These are phyloP conservation scores for Ceratocystis lukuohia DNA, from an alignment of 2,329 filamentous ascomycete species.

Conservation along the genomic window DNA sequence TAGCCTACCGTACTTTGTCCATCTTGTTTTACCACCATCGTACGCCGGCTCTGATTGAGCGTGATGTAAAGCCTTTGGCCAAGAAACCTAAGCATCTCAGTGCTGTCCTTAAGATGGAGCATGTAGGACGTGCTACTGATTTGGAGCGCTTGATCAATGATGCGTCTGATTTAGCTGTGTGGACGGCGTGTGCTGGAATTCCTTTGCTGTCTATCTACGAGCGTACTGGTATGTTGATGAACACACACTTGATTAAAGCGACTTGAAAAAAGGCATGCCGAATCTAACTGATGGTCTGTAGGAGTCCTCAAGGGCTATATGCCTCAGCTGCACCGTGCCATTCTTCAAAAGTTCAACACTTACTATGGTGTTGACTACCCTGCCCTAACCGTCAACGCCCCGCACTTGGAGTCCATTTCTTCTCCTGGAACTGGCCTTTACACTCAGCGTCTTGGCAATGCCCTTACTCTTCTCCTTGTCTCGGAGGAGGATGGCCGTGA, in stretches of 20 bases:
- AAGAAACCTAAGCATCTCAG: conserved; percentile 76
- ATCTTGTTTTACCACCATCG: conserved; percentile 91
- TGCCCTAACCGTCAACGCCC: conserved; percentile 44
- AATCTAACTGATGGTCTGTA: conserved; percentile 27
- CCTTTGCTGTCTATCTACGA: conserved; percentile 84
- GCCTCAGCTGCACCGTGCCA: conserved; percentile 65
- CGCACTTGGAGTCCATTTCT: conserved; percentile 31
- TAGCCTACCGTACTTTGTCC: conserved; percentile 64
- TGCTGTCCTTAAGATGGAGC: conserved; percentile 64
- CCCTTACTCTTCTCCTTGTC: conserved; percentile 38
- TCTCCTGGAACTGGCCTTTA: conserved; percentile 23
- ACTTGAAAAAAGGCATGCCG: too few relatives aligned
- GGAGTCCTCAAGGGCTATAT: conserved; percentile 83
- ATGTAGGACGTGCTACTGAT: conserved; percentile 54
- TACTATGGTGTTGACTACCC: conserved; percentile 76
- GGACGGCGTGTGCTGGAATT: conserved; percentile 84
- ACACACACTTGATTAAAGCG: background rate
- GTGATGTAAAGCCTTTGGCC: conserved; percentile 63
- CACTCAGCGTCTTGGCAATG: conserved; percentile 18
- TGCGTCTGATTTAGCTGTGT: conserved; percentile 80
- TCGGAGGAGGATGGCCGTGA: conserved; percentile 82
- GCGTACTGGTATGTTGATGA: conserved; percentile 53
- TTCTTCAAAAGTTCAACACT: conserved; percentile 64
- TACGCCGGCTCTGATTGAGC: conserved; percentile 80
- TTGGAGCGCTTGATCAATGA: conserved; percentile 79